Conservation (phyloP, 225 moss, liverwort and hornwort species). For the Asterella californica region DNA sequence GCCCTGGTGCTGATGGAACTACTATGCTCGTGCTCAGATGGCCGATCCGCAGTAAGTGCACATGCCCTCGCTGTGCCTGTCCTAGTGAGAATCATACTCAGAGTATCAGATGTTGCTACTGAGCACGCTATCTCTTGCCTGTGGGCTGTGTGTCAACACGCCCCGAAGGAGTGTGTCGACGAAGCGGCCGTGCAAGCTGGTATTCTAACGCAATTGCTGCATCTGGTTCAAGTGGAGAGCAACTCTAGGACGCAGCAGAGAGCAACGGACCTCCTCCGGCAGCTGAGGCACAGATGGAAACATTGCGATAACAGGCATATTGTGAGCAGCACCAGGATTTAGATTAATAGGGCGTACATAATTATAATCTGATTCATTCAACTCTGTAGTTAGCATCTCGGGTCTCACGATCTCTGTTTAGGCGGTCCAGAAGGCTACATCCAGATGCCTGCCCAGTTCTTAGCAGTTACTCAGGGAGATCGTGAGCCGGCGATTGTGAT, state of each 20-base stretch:
- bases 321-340: constrained; percentile 20
- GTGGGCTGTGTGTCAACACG: constrained; percentile 77
- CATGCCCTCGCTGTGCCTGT: constrained; percentile 81
- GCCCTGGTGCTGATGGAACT: constrained; percentile 66
- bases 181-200: constrained; percentile 75
- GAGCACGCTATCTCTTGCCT: constrained; percentile 73
- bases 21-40: constrained; percentile 51
- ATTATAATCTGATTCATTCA: constrained; percentile 26
- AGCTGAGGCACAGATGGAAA: constrained; percentile 45
- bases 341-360: constrained; percentile 35
- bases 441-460: constrained; percentile 23
- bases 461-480: constrained; percentile 23
- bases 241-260: constrained; percentile 61
- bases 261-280: constrained; percentile 68
- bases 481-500: constrained; percentile 19
- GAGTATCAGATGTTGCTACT: constrained; percentile 64
- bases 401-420: not conserved
- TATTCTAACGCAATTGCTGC: constrained; percentile 59
- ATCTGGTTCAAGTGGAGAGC: constrained; percentile 72
- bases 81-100: constrained; percentile 61
- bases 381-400: constrained; percentile 28
- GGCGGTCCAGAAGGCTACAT: constrained; percentile 14
- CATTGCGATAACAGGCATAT: constrained; percentile 34
- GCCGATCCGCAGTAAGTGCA: constrained; percentile 57
- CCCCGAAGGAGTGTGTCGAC: constrained; percentile 51